Conservation (phyloP, 1,139 yeast species). For the Suhomyces coccinellae region DNA sequence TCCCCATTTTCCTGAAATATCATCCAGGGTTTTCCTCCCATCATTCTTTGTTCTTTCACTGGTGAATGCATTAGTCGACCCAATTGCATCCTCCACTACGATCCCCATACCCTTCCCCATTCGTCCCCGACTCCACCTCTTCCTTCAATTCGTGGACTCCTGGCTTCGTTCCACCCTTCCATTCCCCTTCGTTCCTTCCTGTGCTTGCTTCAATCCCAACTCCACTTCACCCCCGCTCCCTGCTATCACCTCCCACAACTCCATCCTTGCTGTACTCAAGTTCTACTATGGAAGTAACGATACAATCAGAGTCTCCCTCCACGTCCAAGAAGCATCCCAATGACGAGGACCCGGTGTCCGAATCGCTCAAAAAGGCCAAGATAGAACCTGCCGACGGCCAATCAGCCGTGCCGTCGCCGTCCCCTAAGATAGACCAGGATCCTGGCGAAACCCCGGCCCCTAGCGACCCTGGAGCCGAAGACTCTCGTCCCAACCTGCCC, state of each 20-base stretch:
- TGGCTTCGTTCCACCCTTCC: not conserved
- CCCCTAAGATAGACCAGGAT: not conserved
- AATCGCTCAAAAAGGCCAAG: too few species aligned
- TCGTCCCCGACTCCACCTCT: not conserved
- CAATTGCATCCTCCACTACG: not conserved
- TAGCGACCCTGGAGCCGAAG: not conserved
- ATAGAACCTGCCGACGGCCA: not conserved
- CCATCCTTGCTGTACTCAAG: not conserved
- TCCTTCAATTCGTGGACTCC: not conserved
- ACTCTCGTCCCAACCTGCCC: constrained; percentile 9
- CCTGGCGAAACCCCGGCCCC: not conserved
- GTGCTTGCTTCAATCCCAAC: not conserved
- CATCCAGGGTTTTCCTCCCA: not conserved
- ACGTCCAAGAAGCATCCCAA: constrained; percentile 2
- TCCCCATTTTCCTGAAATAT: not conserved
- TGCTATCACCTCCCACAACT: not conserved
- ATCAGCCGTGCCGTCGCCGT: not conserved
- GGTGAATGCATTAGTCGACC: not conserved
- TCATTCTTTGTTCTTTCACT: not conserved
- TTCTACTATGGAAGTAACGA: constrained; percentile 1
- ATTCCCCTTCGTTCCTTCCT: not conserved
- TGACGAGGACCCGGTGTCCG: not conserved
- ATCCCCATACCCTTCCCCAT: not conserved
- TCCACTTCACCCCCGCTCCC: not conserved
- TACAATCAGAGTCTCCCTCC: constrained; percentile 1